A percentile compares a stretch with the other conserved stretches of the same genome.
Evolutionary conservation across 2,329 filamentous ascomycete genomes (phyloP).

Genomic region (Sporothrix phasma): DNA sequence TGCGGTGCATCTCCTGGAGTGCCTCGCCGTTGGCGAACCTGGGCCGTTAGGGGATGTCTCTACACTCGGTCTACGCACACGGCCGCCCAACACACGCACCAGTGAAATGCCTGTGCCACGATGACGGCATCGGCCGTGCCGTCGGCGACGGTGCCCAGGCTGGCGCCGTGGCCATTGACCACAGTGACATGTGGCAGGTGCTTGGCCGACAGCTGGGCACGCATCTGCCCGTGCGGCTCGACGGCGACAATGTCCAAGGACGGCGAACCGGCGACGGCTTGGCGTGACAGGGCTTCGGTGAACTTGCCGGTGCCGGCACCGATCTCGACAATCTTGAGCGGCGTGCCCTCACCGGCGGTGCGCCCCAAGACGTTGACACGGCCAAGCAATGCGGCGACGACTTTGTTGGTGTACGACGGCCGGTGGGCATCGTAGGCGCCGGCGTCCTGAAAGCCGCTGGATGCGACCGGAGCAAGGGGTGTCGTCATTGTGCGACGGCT

Average conservation of each 20-base stretch:
- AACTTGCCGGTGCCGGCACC: slow-evolving; percentile 28
- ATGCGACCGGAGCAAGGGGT: slow-evolving; percentile 25
- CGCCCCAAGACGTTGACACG: slow-evolving; percentile 38
- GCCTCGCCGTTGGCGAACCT: slow-evolving; percentile 59
- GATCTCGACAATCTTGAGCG: slow-evolving; percentile 24
- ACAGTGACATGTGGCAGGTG: slow-evolving; percentile 44
- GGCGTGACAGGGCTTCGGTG: slow-evolving; percentile 37
- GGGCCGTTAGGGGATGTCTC: neutral
- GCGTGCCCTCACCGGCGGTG: slow-evolving; percentile 35
- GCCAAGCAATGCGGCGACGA: slow-evolving; percentile 48
- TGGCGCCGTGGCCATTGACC: slow-evolving; percentile 47
- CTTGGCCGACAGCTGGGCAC: slow-evolving; percentile 50
- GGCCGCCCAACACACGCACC: slow-evolving; percentile 33
- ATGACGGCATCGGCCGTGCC: slow-evolving; percentile 56
- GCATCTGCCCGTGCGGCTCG: slow-evolving; percentile 56
- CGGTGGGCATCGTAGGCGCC: slow-evolving; percentile 56
- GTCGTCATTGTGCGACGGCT: neutral
- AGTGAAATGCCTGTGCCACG: slow-evolving; percentile 55
- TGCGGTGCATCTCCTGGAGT: slow-evolving; percentile 54
- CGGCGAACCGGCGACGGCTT: slow-evolving; percentile 33
- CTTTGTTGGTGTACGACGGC: slow-evolving; percentile 53
- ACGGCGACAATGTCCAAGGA: slow-evolving; percentile 42
- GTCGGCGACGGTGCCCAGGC: slow-evolving; percentile 43
- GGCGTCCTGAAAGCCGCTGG: slow-evolving; percentile 56
- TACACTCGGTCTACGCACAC: no score